Percentiles rank a stretch among this genome's conserved stretches.
Evolutionary conservation across 208 protist genomes (phyloP).

Genomic region (Porcisia hertigi): DNA sequence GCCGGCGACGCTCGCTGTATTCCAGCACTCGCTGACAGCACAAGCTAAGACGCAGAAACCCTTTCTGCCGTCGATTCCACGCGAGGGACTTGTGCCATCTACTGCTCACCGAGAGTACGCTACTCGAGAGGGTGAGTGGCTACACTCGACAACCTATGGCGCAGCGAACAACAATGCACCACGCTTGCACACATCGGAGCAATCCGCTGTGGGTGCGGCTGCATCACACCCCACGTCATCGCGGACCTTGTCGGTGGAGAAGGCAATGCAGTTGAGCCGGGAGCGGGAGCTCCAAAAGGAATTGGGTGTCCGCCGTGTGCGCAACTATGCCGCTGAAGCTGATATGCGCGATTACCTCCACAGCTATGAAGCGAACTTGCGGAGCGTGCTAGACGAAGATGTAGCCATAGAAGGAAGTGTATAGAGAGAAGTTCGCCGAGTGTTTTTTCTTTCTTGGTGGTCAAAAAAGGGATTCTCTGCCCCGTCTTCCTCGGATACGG

Average conservation of each 20-base stretch:
- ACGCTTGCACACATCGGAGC: not conserved
- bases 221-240: constrained; percentile 1
- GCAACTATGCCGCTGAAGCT: constrained; percentile 34
- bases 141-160: not conserved
- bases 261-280: constrained; percentile 32
- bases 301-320: constrained; percentile 29
- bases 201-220: not conserved
- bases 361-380: constrained; percentile 21
- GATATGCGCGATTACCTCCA: constrained; percentile 39
- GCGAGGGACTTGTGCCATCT: constrained; percentile 22
- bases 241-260: constrained; percentile 19
- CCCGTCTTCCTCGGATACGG: not conserved
- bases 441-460: not conserved
- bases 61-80: constrained; percentile 23
- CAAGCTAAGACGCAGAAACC: constrained; percentile 9
- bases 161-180: not conserved
- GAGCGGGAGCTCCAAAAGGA: constrained; percentile 17
- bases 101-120: not conserved
- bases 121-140: not conserved
- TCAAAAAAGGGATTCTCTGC: not conserved
- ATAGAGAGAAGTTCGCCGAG: not conserved
- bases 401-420: not conserved
- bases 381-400: constrained; percentile 14
- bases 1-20: constrained; percentile 3
- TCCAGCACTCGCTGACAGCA: constrained; percentile 8